Base-by-base conservation (phyloP, 768 basidiomycete species). In the Psilocybe subaeruginosa region DNA sequence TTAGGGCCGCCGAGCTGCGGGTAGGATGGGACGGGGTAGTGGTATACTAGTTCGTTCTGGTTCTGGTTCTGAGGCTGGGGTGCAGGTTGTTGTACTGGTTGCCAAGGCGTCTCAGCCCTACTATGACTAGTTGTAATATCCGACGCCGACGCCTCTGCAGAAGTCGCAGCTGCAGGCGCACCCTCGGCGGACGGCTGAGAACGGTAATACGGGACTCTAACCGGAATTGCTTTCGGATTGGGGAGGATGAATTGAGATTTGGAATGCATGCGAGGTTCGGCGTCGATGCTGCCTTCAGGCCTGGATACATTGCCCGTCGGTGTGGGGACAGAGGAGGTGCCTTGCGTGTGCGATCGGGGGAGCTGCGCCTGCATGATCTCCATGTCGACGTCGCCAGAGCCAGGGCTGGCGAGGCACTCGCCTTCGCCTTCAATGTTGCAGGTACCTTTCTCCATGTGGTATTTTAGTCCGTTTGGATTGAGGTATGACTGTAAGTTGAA, bases 391-490 rank as follows among this genome's bases (percentile, higher is more conserved):
- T 33, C 48, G 19, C 23, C 37, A 19, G 23, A 23, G 23, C 23
- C 23, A 23, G 23, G 23, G 23, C 37, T 39, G 1, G 37, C 37
- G 8, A 14, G 8, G 37, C 37, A 14, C 37, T 31, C 33, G 54
- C 37, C 33, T 51, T 66, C 65, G 43, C 64, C 64, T 43, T 78
- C 80, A 41, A 81, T 74, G 60, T 77, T 80, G 69, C 89, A 89
- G 2, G 84, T 87, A 9, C 88, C 88, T 67, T 86, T 88, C 66
- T 86, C 84, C 54, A 86, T 72, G 65, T 89, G 88, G 66, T 90
- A 88, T 69, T 86, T 86, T 49, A 89, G 75, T 8, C 89, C 88
- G 63, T 88, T 89, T 7, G 85, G 81, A 70, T 87, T 88, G 45
- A 87, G 79, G 66, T 90, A 90, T 30, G 82, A 73, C 81, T 87